These are phyloP conservation scores for Holtermanniella nyarrowii DNA, from an alignment of 768 basidiomycete species.

Conservation along the genomic window DNA sequence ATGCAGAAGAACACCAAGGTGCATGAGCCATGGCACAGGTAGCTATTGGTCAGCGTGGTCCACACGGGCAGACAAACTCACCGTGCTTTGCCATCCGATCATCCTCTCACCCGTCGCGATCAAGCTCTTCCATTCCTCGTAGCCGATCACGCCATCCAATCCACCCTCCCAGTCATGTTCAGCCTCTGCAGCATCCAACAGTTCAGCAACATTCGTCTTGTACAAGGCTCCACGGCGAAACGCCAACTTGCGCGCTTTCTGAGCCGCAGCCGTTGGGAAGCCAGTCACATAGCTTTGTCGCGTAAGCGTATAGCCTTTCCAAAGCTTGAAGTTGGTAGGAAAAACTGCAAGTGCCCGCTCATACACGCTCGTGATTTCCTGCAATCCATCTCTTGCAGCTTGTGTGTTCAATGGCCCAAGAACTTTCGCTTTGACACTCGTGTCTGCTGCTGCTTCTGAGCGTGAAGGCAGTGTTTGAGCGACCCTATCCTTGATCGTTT, in stretches of 20 bases:
- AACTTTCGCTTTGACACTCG: constrained; percentile 47
- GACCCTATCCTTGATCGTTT: constrained; percentile 59
- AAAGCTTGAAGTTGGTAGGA: constrained; percentile 82
- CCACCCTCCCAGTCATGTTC: constrained; percentile 76
- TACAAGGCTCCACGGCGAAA: constrained; percentile 60
- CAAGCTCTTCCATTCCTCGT: constrained; percentile 87
- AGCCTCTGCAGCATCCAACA: constrained; percentile 71
- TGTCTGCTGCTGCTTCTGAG: constrained; percentile 23
- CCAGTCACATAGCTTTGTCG: constrained; percentile 81
- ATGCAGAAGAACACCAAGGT: constrained; percentile 80
- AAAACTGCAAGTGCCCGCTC: constrained; percentile 82
- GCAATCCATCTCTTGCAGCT: constrained; percentile 61
- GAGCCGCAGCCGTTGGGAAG: constrained; percentile 22
- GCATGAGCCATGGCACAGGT: constrained; percentile 88
- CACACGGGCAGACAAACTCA: constrained; percentile 41
- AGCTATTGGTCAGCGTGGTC: constrained; percentile 47
- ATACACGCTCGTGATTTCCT: constrained; percentile 82
- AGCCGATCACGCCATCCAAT: constrained; percentile 80
- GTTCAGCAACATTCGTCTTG: constrained; percentile 84
- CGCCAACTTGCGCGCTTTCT: constrained; percentile 56
- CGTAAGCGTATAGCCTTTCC: constrained; percentile 82
- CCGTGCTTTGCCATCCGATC: constrained; percentile 87
- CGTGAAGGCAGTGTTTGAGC: constrained; percentile 33
- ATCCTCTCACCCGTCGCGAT: constrained; percentile 84
- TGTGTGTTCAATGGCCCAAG: constrained; percentile 72